Conservation (phyloP, 208 protist genomes). For the Zelonia costaricensis region DNA sequence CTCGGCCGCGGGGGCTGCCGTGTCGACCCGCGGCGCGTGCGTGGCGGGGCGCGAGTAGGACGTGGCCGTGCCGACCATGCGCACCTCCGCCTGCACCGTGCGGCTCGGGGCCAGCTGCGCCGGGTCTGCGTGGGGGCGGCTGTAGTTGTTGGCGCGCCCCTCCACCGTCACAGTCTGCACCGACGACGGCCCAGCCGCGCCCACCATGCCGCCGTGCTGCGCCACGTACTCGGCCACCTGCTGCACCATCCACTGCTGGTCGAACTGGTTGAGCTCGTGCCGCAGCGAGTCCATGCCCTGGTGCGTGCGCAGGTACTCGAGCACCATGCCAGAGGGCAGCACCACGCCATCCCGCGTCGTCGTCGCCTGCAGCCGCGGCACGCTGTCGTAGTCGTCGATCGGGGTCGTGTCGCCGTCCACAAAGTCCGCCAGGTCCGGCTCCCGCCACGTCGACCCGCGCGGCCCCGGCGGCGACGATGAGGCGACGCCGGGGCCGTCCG, state of each 20-base stretch:
- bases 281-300: slow-evolving; percentile 75
- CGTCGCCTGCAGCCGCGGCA: slow-evolving; percentile 62
- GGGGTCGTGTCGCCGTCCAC: slow-evolving; percentile 58
- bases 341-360: slow-evolving; percentile 42
- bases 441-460: slow-evolving; percentile 55
- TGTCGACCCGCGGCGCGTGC: slow-evolving; percentile 17
- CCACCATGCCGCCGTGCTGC: slow-evolving; percentile 17
- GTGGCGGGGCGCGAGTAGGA: slow-evolving; percentile 2
- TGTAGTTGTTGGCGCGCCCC: slow-evolving; percentile 84
- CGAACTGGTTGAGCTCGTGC: slow-evolving; percentile 64
- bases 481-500: not conserved
- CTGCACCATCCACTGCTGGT: slow-evolving; percentile 36
- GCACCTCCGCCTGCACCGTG: slow-evolving; percentile 61
- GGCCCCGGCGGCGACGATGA: slow-evolving; percentile 13
- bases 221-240: slow-evolving; percentile 41
- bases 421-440: slow-evolving; percentile 56
- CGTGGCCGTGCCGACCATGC: slow-evolving; percentile 33
- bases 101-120: slow-evolving; percentile 34
- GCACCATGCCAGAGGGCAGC: slow-evolving; percentile 77
- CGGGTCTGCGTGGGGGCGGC: slow-evolving; percentile 54
- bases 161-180: slow-evolving; percentile 76
- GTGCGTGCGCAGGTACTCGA: slow-evolving; percentile 84
- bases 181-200: slow-evolving; percentile 16
- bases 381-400: slow-evolving; percentile 51
- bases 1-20: not conserved